A percentile compares a stretch with the other conserved stretches of the same genome.
Evolutionary conservation across 257 asterid species (phyloP).

Genomic region (Penstemon davidsonii): DNA sequence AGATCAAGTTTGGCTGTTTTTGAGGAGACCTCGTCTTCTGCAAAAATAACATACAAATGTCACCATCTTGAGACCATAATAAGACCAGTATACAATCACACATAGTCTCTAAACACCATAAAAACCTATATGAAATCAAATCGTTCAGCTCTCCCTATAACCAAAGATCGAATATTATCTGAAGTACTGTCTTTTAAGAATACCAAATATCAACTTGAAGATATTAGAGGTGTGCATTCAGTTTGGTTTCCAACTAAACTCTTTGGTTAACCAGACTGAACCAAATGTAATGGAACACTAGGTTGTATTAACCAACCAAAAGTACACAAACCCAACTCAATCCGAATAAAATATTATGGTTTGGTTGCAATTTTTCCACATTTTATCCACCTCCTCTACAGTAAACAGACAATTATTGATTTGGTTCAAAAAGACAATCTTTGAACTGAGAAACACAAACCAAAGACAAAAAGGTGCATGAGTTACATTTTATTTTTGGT

Average conservation of each 20-base stretch:
- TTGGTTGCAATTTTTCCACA: too few relatives aligned
- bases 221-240: slow-evolving; percentile 2
- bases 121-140: background rate
- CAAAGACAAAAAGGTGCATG: background rate
- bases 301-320: too few relatives aligned
- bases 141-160: background rate
- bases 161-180: background rate
- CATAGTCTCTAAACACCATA: background rate
- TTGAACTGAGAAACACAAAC: slow-evolving; percentile 6
- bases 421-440: background rate
- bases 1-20: slow-evolving; percentile 73
- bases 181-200: slow-evolving; percentile 7
- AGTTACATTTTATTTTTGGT: background rate
- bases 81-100: background rate
- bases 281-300: background rate
- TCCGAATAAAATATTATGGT: too few relatives aligned
- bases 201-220: slow-evolving; percentile 8
- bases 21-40: slow-evolving; percentile 74
- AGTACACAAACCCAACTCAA: too few relatives aligned
- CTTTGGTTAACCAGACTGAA: slow-evolving; percentile 7
- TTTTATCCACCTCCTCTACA: background rate
- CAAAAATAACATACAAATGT: slow-evolving; percentile 22
- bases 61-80: slow-evolving; percentile 17
- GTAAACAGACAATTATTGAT: background rate
- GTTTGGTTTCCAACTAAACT: slow-evolving; percentile 6